These are phyloP conservation scores for Scheffersomyces quercinus DNA, from an alignment of 1,139 yeast species.

Conservation along the genomic window DNA sequence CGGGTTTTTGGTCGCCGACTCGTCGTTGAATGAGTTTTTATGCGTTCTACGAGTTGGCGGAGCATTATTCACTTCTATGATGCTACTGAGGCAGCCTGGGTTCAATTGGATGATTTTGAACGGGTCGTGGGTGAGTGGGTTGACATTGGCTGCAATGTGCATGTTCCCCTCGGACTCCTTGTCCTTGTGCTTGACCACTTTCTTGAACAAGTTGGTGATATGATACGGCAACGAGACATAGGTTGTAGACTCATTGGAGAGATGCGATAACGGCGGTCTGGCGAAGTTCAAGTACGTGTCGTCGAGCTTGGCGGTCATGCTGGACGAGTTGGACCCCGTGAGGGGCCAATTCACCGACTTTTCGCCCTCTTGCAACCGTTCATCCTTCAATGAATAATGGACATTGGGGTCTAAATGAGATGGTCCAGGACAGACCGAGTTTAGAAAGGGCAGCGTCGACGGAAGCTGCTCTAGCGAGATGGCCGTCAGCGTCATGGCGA, in stretches of 20 bases:
- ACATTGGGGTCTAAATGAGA: constrained; percentile 34
- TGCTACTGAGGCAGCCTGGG: constrained; percentile 52
- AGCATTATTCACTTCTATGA: constrained; percentile 9
- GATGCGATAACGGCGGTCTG: constrained; percentile 34
- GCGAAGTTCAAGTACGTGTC: constrained; percentile 37
- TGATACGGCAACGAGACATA: constrained; percentile 46
- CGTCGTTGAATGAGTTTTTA: not conserved
- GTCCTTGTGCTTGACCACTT: constrained; percentile 27
- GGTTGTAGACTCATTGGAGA: constrained; percentile 39
- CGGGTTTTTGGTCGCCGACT: not conserved
- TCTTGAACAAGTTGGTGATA: constrained; percentile 32
- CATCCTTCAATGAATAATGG: constrained; percentile 26
- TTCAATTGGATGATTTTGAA: constrained; percentile 52
- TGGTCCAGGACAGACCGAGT: constrained; percentile 43
- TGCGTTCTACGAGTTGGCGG: not conserved
- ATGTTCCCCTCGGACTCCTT: constrained; percentile 46
- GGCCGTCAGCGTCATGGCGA: not conserved
- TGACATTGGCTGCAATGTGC: constrained; percentile 57
- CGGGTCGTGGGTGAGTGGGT: constrained; percentile 55
- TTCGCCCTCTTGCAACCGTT: constrained; percentile 9
- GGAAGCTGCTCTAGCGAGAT: constrained; percentile 19
- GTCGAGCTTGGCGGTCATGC: constrained; percentile 25
- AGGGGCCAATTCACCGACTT: constrained; percentile 35
- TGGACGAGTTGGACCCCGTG: constrained; percentile 17
- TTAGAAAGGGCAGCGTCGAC: constrained; percentile 30